phyloP scores from a whole-genome alignment of 2,329 filamentous ascomycete genomes.

The Xylariaceae sp. region DNA sequence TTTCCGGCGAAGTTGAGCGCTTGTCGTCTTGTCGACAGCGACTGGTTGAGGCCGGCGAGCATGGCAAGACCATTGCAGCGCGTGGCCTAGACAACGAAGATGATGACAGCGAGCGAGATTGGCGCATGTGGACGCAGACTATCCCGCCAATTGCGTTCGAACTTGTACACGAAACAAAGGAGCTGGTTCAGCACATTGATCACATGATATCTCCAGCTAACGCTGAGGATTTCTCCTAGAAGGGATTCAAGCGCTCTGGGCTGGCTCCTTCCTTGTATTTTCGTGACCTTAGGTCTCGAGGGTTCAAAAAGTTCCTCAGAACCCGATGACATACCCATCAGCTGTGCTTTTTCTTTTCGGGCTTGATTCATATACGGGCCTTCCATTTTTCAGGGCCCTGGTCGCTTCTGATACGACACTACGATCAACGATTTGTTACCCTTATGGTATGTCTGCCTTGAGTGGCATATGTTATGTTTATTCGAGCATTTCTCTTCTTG shows the following conservation, averaged over 20 bases:
- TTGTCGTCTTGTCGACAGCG: slow-evolving; percentile 60
- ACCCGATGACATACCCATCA: slow-evolving; percentile 20
- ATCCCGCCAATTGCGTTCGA: slow-evolving; percentile 83
- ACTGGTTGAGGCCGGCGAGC: slow-evolving; percentile 58
- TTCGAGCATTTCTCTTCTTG: slow-evolving; percentile 4
- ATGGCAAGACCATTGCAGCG: slow-evolving; percentile 54
- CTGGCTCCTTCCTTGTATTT: slow-evolving; percentile 22
- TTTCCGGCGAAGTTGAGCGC: slow-evolving; percentile 48
- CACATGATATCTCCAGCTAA: slow-evolving; percentile 34
- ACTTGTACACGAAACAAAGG: slow-evolving; percentile 76
- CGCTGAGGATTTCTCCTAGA: slow-evolving; percentile 44
- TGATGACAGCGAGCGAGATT: slow-evolving; percentile 44
- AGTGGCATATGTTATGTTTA: slow-evolving; percentile 3
- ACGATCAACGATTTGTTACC: slow-evolving; percentile 11
- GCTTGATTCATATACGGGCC: neutral
- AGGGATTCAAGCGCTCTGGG: slow-evolving; percentile 16
- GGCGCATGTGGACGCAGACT: slow-evolving; percentile 61
- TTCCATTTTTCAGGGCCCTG: slow-evolving; percentile 2
- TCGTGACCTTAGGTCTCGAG: slow-evolving; percentile 17
- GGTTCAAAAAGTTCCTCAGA: slow-evolving; percentile 9
- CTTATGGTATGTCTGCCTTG: neutral
- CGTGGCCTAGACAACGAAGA: slow-evolving; percentile 46
- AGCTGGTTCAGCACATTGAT: slow-evolving; percentile 51
- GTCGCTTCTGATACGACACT: slow-evolving; percentile 6
- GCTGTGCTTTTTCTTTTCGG: slow-evolving; percentile 10